Evolutionary conservation across 371 early-diverging fungal genomes (phyloP), one percentile per base, ranked within the genome.

Genomic region (Scutellospora calospora): DNA sequence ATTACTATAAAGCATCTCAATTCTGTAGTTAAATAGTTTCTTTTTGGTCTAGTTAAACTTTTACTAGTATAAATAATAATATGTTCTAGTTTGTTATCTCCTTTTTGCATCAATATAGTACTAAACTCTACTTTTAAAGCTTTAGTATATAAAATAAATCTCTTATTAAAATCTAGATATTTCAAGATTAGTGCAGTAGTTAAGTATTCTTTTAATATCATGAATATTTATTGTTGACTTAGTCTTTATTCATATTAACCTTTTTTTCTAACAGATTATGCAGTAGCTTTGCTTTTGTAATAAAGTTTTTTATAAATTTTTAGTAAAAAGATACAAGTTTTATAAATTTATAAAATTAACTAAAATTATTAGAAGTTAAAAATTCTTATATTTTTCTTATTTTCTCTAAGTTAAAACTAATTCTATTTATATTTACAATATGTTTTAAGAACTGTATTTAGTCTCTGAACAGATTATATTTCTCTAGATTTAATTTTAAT

Each of bases 51-150:
- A 5, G 25, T 20, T 3, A 57, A 33, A 29, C 45, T 57, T 51
- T 73, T 52, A 35, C 41, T 79, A 2, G 65, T 33, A 75, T 63
- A 83, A 29, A 41, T n/a, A 18, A 80, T 68, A 16, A 81, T 27
- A 45, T 83, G 35, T n/a, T 82, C 78, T 9, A 57, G 5, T 0
- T 55, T 55, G 27, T 84, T 81, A 0, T 45, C 66, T 11, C 62
- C 80, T 20, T 51, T 29, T 81, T 92, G 90, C 3, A 80, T 79
- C 11, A 89, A 80, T 4, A 90, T 84, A 5, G 82, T 87, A 54
- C 88, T 87, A 54, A 91, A 45, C 49, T 87, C 86, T 74, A 76
- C 83, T 73, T 88, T 81, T 0, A 89, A 88, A 5, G 88, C 87
- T 11, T 45, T 9, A 1, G 11, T 45, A 9, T 45, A 45, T 5